Evolutionary conservation across 2,329 filamentous ascomycete species (phyloP), one percentile per base, ranked within the genome.

Genomic region (Mariannaea elegans): DNA sequence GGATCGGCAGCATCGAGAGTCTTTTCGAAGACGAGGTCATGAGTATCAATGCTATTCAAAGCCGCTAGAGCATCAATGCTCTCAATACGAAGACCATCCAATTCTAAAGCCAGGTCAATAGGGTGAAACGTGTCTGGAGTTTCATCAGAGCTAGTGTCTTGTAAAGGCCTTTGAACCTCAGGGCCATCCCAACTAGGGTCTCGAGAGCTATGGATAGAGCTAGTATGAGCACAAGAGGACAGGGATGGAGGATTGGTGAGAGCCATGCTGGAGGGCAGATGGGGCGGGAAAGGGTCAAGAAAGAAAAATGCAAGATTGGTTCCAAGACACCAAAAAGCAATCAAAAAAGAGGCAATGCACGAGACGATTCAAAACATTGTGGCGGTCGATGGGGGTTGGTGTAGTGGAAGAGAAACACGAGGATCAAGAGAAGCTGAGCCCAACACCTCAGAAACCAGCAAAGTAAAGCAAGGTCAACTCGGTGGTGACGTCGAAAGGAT

Each of bases 271-370:
- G 52, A 59, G 59, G 59, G 63, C 64, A 66, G 72, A 42, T 16
- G 65, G 66, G 24, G 70, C 67, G 62, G 36, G 44, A 53, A 73
- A 70, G 21, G 64, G 50, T 59, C 68, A 75, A 76, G 71, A 60
- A 64, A 65, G 10, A 14, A 27, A 13, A 60, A 72, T 68, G 65
- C 64, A 70, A 68, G 67, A 67, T 62, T 59, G 72, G 73, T 74
- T 76, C 77, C 79, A 81, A 81, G 77, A 78, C 73, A 75, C 76
- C 79, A 77, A 77, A 69, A 75, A 65, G 67, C 69, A 73, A 69
- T 72, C 69, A 66, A 66, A 62, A 73, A 59, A 61, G 59, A 60
- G 73, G 61, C 63, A 59, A 63, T 62, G 57, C 52, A 55, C 48
- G 52, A 60, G 56, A 48, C 32, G 55, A 66, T 69, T 76, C 77